A percentile compares a stretch with the other conserved stretches of the same genome.
Conservation (phyloP, 768 basidiomycete species). For the Tylopilus vinaceipallidus region DNA sequence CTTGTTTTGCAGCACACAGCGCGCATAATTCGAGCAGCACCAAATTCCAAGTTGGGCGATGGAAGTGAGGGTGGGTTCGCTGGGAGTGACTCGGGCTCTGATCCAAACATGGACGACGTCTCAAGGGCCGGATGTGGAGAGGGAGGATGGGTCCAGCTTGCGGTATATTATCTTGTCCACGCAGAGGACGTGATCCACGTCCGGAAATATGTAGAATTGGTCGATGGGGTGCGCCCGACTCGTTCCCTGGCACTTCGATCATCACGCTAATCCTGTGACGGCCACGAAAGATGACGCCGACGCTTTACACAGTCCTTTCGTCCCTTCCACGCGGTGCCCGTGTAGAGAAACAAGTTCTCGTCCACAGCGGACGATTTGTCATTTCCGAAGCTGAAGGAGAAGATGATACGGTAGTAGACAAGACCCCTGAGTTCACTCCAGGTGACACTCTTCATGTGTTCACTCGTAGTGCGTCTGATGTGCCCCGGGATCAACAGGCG, state of each 20-base stretch:
- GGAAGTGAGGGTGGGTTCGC: conserved; percentile 28
- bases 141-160: conserved; percentile 55
- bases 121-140: conserved; percentile 18
- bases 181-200: conserved; percentile 38
- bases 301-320: conserved; percentile 60
- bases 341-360: conserved; percentile 72
- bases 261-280: background rate
- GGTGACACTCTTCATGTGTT: conserved; percentile 32
- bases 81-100: conserved; percentile 12
- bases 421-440: conserved; percentile 38
- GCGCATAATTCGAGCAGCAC: conserved; percentile 56
- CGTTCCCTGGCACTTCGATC: background rate
- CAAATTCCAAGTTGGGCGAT: conserved; percentile 42
- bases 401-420: conserved; percentile 35
- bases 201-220: conserved; percentile 36
- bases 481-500: conserved; percentile 6
- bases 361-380: conserved; percentile 64
- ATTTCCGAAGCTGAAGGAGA: conserved; percentile 39
- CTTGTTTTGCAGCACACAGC: conserved; percentile 78
- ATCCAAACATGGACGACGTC: conserved; percentile 34
- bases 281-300: conserved; percentile 30
- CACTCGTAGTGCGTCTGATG: background rate
- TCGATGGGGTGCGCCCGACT: conserved; percentile 19
- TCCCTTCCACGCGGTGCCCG: conserved; percentile 69
- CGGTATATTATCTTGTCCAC: conserved; percentile 71